phyloP scores from a whole-genome alignment of 352 stramenopile genomes.

The Globisporangium ultimum region DNA sequence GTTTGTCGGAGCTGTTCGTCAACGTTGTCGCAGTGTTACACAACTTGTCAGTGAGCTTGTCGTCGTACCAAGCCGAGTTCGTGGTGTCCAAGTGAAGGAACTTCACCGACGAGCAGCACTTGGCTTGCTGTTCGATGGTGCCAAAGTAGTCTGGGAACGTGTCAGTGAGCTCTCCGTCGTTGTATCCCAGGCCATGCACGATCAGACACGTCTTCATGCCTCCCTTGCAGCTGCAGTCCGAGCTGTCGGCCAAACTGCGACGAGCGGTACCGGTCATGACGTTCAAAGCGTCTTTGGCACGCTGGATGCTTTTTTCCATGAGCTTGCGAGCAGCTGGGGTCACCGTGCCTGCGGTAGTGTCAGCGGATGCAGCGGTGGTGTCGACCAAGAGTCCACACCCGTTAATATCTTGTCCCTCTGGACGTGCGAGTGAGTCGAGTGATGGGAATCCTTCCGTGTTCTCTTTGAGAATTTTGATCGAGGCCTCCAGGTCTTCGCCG shows the following conservation, averaged over 20 bases:
- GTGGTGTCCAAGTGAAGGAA: constrained; percentile 29
- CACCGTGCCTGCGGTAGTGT: neutral
- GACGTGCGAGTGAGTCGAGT: constrained; percentile 7
- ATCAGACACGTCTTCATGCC: constrained; percentile 28
- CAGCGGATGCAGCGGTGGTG: neutral
- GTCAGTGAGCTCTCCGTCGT: constrained; percentile 7
- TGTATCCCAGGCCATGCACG: constrained; percentile 23
- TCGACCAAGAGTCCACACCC: constrained; percentile 10
- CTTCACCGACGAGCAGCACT: constrained; percentile 31
- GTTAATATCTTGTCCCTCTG: constrained; percentile 5
- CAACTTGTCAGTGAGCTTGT: constrained; percentile 15
- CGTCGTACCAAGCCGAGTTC: constrained; percentile 22
- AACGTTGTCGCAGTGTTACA: constrained; percentile 18
- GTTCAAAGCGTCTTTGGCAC: constrained; percentile 10
- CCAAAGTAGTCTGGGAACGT: constrained; percentile 21
- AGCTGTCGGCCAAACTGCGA: constrained; percentile 10
- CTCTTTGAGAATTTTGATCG: constrained; percentile 17
- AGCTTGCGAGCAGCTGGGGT: constrained; percentile 4
- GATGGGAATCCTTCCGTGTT: constrained; percentile 11
- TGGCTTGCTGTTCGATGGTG: constrained; percentile 17
- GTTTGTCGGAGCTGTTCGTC: constrained; percentile 9
- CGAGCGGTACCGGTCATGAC: constrained; percentile 12
- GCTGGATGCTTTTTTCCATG: constrained; percentile 8
- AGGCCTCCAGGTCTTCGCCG: constrained; percentile 17
- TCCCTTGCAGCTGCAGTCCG: constrained; percentile 11